Conservation (phyloP, 2,329 filamentous ascomycete species). For the Rasamsonia emersonii region DNA sequence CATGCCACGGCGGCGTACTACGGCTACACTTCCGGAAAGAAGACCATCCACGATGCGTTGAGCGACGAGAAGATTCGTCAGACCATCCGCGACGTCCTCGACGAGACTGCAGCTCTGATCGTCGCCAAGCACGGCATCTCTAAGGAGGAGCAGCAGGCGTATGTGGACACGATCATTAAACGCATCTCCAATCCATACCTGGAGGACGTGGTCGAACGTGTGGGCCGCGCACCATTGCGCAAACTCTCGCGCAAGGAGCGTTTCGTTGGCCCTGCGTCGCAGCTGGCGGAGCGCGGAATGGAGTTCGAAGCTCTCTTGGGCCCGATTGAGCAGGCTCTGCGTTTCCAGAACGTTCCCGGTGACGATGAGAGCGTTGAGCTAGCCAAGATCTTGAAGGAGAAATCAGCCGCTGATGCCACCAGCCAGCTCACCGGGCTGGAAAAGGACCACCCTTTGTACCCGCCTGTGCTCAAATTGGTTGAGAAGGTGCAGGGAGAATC, state of each 20-base stretch:
- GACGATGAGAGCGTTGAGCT: constrained; percentile 86
- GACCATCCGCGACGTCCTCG: constrained; percentile 69
- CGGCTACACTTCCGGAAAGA: constrained; percentile 77
- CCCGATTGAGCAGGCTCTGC: constrained; percentile 83
- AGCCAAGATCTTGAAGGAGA: constrained; percentile 71
- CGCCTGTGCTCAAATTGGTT: constrained; percentile 66
- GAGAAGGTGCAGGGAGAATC: constrained; percentile 63
- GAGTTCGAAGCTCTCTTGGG: constrained; percentile 66
- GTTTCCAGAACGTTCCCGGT: constrained; percentile 87
- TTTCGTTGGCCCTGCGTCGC: constrained; percentile 83
- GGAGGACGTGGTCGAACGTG: constrained; percentile 88
- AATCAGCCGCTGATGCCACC: constrained; percentile 65
- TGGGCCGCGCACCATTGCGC: constrained; percentile 85
- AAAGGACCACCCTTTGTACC: constrained; percentile 65
- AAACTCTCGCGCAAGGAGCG: constrained; percentile 94
- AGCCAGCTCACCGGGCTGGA: constrained; percentile 75
- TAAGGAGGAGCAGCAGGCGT: constrained; percentile 66
- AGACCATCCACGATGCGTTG: constrained; percentile 82
- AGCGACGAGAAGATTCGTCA: constrained; percentile 69
- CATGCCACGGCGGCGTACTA: constrained; percentile 96
- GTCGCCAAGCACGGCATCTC: constrained; percentile 76
- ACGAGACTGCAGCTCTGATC: constrained; percentile 81
- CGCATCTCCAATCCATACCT: constrained; percentile 91
- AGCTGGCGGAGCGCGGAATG: constrained; percentile 74
- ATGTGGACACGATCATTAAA: constrained; percentile 84